A percentile compares a stretch with the other conserved stretches of the same genome.
Evolutionary conservation across 768 basidiomycete genomes (phyloP).

Genomic region (Tulasnella sp.): DNA sequence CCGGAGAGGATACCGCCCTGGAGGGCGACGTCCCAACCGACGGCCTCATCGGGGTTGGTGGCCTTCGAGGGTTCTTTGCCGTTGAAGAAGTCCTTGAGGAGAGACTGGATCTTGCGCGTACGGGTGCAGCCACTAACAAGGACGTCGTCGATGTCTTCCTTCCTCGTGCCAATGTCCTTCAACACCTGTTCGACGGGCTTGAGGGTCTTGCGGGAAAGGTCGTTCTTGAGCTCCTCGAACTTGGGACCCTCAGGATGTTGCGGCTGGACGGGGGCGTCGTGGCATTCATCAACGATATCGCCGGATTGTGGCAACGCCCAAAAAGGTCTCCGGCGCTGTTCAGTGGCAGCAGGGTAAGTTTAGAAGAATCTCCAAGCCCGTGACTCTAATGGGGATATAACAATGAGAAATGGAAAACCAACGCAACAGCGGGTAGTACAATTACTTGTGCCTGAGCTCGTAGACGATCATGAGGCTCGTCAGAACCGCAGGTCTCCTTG

Average conservation of each 20-base stretch:
- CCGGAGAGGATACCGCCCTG: slow-evolving; percentile 98
- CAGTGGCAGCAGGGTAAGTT: too few species aligned
- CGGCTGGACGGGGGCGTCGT: slow-evolving; percentile 87
- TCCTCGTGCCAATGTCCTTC: slow-evolving; percentile 99
- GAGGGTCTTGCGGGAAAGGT: slow-evolving; percentile 99
- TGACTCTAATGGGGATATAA: too few species aligned
- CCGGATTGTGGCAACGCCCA: slow-evolving; percentile 38
- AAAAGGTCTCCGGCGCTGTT: too few species aligned
- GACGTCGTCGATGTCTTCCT: slow-evolving; percentile 82
- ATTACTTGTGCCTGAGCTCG: too few species aligned
- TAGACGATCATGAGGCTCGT: too few species aligned
- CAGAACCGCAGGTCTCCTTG: too few species aligned
- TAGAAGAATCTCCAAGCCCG: too few species aligned
- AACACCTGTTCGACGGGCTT: slow-evolving; percentile 98
- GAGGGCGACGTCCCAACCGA: slow-evolving; percentile 74
- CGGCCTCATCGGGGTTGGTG: slow-evolving; percentile 75
- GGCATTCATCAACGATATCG: slow-evolving; percentile 88
- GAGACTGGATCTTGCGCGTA: slow-evolving; percentile 98
- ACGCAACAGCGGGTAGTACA: too few species aligned
- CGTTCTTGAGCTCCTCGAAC: slow-evolving; percentile 97
- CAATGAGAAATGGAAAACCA: too few species aligned
- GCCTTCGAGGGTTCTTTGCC: slow-evolving; percentile 96
- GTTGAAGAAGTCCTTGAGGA: slow-evolving; percentile 94
- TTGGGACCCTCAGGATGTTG: slow-evolving; percentile 76
- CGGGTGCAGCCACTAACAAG: slow-evolving; percentile 97